phyloP scores from a whole-genome alignment of 192 early-diverging fungal species.

The Chytriomyces hyalinus region DNA sequence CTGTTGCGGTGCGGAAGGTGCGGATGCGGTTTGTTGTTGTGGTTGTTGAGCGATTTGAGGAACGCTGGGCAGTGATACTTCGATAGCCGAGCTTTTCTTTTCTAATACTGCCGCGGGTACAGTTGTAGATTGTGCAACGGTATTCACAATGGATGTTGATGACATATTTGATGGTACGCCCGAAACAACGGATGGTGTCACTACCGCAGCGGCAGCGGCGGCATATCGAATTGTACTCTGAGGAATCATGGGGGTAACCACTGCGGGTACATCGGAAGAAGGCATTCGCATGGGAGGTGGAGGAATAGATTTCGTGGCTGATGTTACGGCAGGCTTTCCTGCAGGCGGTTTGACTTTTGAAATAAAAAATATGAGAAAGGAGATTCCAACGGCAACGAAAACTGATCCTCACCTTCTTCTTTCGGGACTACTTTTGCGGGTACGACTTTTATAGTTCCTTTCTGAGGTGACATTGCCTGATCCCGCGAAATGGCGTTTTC shows the following conservation, averaged over 20 bases:
- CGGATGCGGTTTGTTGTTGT: not conserved
- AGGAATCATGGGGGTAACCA: constrained; percentile 29
- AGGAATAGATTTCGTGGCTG: not conserved
- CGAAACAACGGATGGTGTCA: not conserved
- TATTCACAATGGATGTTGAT: constrained; percentile 7
- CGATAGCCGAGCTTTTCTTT: constrained; percentile 1
- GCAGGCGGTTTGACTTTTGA: not conserved
- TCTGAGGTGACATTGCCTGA: constrained; percentile 19
- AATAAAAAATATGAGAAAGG: not conserved
- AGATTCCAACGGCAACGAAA: not conserved
- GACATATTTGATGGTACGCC: constrained; percentile 8
- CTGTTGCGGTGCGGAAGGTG: not conserved
- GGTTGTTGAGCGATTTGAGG: no score
- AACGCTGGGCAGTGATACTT: not conserved
- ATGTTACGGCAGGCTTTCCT: constrained; percentile 1
- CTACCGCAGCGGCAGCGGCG: constrained; percentile 30
- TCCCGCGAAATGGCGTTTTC: not conserved
- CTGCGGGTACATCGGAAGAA: constrained; percentile 12
- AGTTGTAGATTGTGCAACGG: not conserved
- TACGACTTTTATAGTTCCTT: constrained; percentile 23
- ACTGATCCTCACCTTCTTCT: constrained; percentile 43
- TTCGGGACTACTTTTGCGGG: constrained; percentile 42
- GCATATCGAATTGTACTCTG: constrained; percentile 34
- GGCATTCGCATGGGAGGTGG: not conserved
- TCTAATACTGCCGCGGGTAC: constrained; percentile 1